Evolutionary conservation across 371 early-diverging fungal species (phyloP), one percentile per base, ranked within the genome.

Genomic region (Haplosporangium sp.): DNA sequence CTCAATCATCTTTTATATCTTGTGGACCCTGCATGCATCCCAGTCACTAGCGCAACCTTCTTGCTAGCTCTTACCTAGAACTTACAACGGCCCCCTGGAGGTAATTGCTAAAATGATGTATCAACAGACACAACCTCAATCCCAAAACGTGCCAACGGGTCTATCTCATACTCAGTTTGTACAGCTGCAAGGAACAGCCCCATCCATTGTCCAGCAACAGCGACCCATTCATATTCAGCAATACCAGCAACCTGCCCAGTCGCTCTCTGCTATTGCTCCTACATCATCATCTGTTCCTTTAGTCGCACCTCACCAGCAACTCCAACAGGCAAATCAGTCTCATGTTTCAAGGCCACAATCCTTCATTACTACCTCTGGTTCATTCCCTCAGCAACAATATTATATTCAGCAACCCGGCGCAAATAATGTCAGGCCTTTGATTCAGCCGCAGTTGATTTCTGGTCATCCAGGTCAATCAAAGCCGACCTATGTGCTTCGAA

Each of bases 201-300:
- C 38, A 4, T 35, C 19, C 3, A 15, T 35, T 17, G 5, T n/a
- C 52, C 48, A 63, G 19, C 48, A 47, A 17, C 50, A 5, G 5
- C 72, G 61, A n/a, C 69, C 69, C 20, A 60, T 65, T 65, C 63
- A 65, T 9, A 37, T 45, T 20, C 61, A 61, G 17, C 67, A 44
- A 45, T 44, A 68, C 38, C 64, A 53, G 45, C 67, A 67, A 35
- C 35, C 44, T 2, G 37, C 34, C 40, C 65, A 39, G 55, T 40
- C 65, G 15, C 7, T 61, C 4, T 9, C 17, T 61, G 44, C 50
- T n/a, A 17, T 27, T 2, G 44, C 61, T 19, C n/a, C 61, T n/a
- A 44, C 61, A 61, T 4, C 50, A 61, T 4, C 50, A 50, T 4
- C 50, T 19, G 50, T n/a, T n/a, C 50, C 50, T 50, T 15, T 7